Evolutionary conservation across 2,329 filamentous ascomycete genomes (phyloP), one percentile per base, ranked within the genome.

Genomic region (Colletotrichum tanaceti): DNA sequence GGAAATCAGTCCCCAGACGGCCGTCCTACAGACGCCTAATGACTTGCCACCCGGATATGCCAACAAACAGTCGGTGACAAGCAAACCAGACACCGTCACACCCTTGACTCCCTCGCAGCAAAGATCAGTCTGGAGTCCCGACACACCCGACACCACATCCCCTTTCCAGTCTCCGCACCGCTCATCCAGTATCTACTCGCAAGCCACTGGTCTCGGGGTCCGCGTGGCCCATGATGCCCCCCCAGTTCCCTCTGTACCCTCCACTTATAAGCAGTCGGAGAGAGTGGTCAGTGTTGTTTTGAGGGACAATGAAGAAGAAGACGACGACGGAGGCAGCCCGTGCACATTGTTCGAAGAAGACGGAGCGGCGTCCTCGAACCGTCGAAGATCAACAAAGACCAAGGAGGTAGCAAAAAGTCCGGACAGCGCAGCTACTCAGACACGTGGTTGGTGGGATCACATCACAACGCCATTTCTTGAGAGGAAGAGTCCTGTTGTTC

Each of bases 361-460:
- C 70, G 86, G 86, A 22, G 68, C 82, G 81, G 68, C 82, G 81
- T 3, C 75, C 75, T 35, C 77, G 74, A 74, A 78, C 74, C 57
- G 80, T 74, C 65, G 80, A 38, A 79, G 80, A 66, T 80, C 81
- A 6, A 72, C 76, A 46, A 82, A 78, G 63, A 74, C 78, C 16
- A 82, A 80, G 59, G 78, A 76, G 9, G 74, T 77, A 10, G 75
- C 76, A 54, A 57, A 81, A 71, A 78, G 80, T 49, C 77, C 83
- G 52, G 77, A 83, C 55, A 87, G 86, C 47, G 87, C 86, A 35
- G 85, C 82, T 49, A 85, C 87, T 13, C 85, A 84, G 63, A 90
- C 90, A 32, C 84, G 85, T 68, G 91, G 91, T 22, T 94, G 91
- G 91, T 94, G 91, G 91, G 92, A 93, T 73, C 85, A 92, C 72